Conservation (phyloP, 2,329 filamentous ascomycete species). For the Beauveria medogensis region DNA sequence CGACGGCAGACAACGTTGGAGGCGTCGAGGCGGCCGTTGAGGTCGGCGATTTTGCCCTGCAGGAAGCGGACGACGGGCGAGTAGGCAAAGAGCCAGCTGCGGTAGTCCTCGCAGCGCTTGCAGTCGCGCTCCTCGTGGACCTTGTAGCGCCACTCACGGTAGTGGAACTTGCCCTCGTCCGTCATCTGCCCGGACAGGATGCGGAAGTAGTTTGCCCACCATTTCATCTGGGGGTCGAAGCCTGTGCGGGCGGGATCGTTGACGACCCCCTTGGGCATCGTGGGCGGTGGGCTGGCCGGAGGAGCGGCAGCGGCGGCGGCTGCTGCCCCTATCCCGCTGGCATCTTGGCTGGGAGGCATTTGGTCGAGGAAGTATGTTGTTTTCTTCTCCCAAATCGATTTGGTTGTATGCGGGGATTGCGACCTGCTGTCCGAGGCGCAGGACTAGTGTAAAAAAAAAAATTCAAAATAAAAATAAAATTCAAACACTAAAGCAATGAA, state of each 20-base stretch:
- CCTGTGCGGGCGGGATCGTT: conserved; percentile 56
- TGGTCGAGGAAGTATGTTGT: neutral
- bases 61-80: conserved; percentile 84
- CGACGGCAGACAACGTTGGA: conserved; percentile 75
- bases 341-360: conserved; percentile 2
- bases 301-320: neutral
- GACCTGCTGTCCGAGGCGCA: neutral
- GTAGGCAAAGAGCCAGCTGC: conserved; percentile 76
- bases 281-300: neutral
- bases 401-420: neutral
- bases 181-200: conserved; percentile 69
- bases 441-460: neutral
- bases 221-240: conserved; percentile 51
- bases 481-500: neutral
- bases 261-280: conserved; percentile 28
- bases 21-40: conserved; percentile 67
- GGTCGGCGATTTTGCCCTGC: conserved; percentile 66
- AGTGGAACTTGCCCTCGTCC: conserved; percentile 60
- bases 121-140: conserved; percentile 72
- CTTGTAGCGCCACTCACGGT: conserved; percentile 67
- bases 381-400: neutral
- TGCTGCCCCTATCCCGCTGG: neutral
- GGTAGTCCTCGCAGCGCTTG: conserved; percentile 69
- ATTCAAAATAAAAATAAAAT: neutral
- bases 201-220: conserved; percentile 81